phyloP scores from a whole-genome alignment of 345 rosid species.

The Arabis hirsuta region DNA sequence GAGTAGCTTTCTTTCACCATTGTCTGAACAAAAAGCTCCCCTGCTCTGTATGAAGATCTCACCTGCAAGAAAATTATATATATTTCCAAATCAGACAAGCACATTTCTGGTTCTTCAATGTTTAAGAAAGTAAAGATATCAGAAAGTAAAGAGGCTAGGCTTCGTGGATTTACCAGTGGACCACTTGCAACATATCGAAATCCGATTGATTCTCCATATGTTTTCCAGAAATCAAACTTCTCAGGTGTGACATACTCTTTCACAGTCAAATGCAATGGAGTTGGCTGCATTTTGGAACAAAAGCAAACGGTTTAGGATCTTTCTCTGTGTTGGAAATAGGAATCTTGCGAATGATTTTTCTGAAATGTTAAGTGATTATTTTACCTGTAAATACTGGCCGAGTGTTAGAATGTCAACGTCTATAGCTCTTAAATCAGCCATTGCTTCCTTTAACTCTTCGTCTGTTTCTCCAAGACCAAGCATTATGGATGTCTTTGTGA shows the following conservation, averaged over 20 bases:
- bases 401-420: conserved; percentile 92
- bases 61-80: conserved; percentile 54
- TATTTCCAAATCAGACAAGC: conserved; percentile 18
- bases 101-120: conserved; percentile 15
- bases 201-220: conserved; percentile 92
- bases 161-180: conserved; percentile 70
- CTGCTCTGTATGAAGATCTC: conserved; percentile 94
- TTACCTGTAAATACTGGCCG: conserved; percentile 98
- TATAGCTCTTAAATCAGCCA: conserved; percentile 91
- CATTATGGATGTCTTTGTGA: conserved; percentile 97
- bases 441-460: conserved; percentile 78
- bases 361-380: not conserved
- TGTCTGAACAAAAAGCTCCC: conserved; percentile 90
- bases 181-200: conserved; percentile 97
- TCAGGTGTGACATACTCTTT: conserved; percentile 95
- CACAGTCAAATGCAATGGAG: conserved; percentile 91
- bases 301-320: not conserved
- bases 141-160: not conserved
- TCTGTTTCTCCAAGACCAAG: conserved; percentile 98
- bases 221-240: conserved; percentile 93
- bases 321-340: conserved; percentile 11
- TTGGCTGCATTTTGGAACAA: conserved; percentile 69
- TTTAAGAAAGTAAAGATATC: not conserved
- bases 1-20: conserved; percentile 78
- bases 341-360: not conserved